Evolutionary conservation across 2,329 filamentous ascomycete species (phyloP), one percentile per base, ranked within the genome.

Genomic region (Cytospora paraplurivora): DNA sequence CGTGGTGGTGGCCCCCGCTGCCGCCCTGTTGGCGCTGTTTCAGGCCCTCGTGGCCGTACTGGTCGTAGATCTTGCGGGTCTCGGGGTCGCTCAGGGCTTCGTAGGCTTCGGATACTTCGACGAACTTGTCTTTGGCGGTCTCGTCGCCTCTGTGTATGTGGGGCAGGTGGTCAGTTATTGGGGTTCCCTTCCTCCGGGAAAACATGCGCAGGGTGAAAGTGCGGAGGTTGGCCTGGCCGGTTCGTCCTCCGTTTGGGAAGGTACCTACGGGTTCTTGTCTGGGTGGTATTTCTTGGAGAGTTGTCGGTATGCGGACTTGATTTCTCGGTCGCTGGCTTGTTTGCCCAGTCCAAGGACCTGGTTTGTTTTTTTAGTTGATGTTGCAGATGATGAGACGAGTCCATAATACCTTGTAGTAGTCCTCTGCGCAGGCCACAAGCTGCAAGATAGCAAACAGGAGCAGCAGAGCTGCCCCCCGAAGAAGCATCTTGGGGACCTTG

Each of bases 251-350:
- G 32, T 19, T 32, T 13, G 51, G 15, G 13, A 55, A 53, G 62
- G 57, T 52, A 79, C 90, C 71, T 85, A 95, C 89, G 94, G 93
- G 72, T 98, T 98, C 85, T 99, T 99, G 78, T 99, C 95, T 4
- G 95, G 95, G 74, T 99, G 95, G 76, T 85, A 97, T 76, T 96
- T 96, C 78, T 98, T 98, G 80, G 91, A 96, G 12, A 99, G 82
- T 65, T 87, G 88, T 65, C 93, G 87, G 77, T 99, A 99, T 27
- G 95, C 93, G 53, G 91, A 90, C 78, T 99, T 99, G 74, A 99
- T 89, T 71, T 98, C 90, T 72, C 88, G 88, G 60, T 97, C 93
- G 54, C 86, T 88, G 17, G 94, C 94, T 65, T 88, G 82, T 72
- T 87, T 92, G 72, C 89, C 85, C 67, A 99, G 79, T 61, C 90